A percentile compares a stretch with the other conserved stretches of the same genome.
Evolutionary conservation across 495 filamentous ascomycete species (phyloP).

Genomic region (Aspergillus ellipticus): DNA sequence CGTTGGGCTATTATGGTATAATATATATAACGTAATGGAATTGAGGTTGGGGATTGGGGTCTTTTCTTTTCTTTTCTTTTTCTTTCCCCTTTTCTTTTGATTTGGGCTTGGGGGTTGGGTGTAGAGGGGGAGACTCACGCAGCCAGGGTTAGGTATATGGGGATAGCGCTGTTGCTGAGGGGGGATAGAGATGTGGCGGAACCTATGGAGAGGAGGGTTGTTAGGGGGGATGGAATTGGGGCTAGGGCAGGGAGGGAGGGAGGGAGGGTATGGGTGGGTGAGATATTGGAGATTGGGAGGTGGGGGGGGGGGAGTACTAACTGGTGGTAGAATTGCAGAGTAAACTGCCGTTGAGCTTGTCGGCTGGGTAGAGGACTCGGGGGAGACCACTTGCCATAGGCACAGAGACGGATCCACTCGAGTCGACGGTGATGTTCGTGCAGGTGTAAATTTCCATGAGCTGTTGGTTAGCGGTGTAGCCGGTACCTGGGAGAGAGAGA

Average conservation of each 20-base stretch:
- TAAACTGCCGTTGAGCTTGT: constrained; percentile 4
- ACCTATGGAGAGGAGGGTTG: too few relatives aligned
- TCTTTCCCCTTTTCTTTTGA: neutral
- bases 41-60: neutral
- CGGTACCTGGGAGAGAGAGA: constrained; percentile 42
- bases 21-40: neutral
- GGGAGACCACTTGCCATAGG: constrained; percentile 31
- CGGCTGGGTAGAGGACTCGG: constrained; percentile 23
- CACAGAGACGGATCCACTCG: constrained; percentile 30
- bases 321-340: constrained; percentile 1
- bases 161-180: too few relatives aligned
- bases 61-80: neutral
- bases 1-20: neutral
- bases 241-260: too few relatives aligned
- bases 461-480: constrained; percentile 27
- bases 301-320: neutral
- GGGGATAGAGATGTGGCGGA: neutral
- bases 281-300: too few relatives aligned
- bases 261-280: too few relatives aligned
- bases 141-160: neutral
- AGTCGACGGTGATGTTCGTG: constrained; percentile 32
- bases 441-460: constrained; percentile 49
- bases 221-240: too few relatives aligned
- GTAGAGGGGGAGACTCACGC: neutral
- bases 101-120: too few relatives aligned